Percentiles rank a stretch among this genome's conserved stretches.
These are phyloP conservation scores for Cicer cuneatum DNA, from an alignment of 306 rosid species.

Conservation along the genomic window DNA sequence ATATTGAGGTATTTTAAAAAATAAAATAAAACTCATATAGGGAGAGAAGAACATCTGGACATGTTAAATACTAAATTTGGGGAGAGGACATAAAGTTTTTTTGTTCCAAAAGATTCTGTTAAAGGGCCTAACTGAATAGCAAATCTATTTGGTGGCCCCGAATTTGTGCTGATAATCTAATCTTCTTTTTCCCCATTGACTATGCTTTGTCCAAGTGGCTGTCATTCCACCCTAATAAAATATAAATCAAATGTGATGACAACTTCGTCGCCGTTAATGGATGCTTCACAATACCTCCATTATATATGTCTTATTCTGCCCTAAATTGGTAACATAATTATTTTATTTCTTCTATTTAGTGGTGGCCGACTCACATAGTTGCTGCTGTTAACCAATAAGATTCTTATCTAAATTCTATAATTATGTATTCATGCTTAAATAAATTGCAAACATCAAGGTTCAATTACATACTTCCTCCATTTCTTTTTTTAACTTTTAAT, in stretches of 20 bases:
- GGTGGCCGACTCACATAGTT: not conserved
- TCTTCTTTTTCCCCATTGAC: not conserved
- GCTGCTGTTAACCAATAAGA: no score
- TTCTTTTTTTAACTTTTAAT: no score
- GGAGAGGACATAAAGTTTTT: no score
- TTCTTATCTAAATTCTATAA: no score
- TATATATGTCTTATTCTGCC: not conserved
- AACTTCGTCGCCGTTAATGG: slow-evolving; percentile 17
- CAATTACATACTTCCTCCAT: no score
- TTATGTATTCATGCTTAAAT: no score
- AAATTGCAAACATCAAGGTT: no score
- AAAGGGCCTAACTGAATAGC: not conserved
- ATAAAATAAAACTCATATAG: no score
- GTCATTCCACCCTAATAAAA: slow-evolving; percentile 17
- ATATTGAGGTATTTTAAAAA: no score
- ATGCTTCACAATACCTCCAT: slow-evolving; percentile 12
- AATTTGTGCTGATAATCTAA: slow-evolving; percentile 1
- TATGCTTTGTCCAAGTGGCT: slow-evolving; percentile 16
- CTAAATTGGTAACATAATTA: not conserved
- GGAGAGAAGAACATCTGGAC: no score
- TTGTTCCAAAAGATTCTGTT: not conserved
- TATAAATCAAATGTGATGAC: not conserved
- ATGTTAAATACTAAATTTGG: no score
- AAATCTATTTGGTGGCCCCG: not conserved
- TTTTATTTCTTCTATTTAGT: not conserved